A percentile compares a stretch with the other conserved stretches of the same genome.
phyloP scores from a whole-genome alignment of 1,139 yeast species.

The Suzukiozyma palmioleophila region DNA sequence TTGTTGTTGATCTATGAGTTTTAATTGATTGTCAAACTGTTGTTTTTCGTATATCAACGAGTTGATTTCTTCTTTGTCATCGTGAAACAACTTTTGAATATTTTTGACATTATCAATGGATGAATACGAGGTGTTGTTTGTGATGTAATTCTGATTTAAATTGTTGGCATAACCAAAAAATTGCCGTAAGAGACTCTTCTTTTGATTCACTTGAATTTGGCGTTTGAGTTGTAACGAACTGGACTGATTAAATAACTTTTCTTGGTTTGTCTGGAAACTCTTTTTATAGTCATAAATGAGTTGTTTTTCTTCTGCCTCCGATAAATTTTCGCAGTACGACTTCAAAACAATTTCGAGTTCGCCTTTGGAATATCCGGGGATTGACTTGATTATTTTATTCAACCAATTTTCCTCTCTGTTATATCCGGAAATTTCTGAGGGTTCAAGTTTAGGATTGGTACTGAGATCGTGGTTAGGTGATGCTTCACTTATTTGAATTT shows the following conservation, averaged over 20 bases:
- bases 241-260: conserved; percentile 29
- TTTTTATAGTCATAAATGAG: conserved; percentile 30
- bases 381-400: conserved; percentile 16
- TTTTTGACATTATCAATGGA: conserved; percentile 35
- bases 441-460: neutral
- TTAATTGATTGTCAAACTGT: neutral
- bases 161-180: conserved; percentile 39
- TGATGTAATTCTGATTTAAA: conserved; percentile 37
- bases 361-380: conserved; percentile 40
- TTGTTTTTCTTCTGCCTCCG: conserved; percentile 27
- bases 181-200: conserved; percentile 35
- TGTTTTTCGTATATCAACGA: conserved; percentile 31
- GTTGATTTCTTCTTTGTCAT: conserved; percentile 39
- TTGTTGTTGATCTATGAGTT: conserved; percentile 4
- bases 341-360: conserved; percentile 25
- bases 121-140: conserved; percentile 40
- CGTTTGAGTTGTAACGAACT: conserved; percentile 34
- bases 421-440: neutral
- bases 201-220: conserved; percentile 40
- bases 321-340: conserved; percentile 7
- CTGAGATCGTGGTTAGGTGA: neutral
- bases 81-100: conserved; percentile 37
- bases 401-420: neutral
- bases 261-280: conserved; percentile 30
- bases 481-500: neutral